Evolutionary conservation across 1,284 basidiomycete genomes (phyloP), one percentile per base, ranked within the genome.

Genomic region (Marasmius tenuissimus): DNA sequence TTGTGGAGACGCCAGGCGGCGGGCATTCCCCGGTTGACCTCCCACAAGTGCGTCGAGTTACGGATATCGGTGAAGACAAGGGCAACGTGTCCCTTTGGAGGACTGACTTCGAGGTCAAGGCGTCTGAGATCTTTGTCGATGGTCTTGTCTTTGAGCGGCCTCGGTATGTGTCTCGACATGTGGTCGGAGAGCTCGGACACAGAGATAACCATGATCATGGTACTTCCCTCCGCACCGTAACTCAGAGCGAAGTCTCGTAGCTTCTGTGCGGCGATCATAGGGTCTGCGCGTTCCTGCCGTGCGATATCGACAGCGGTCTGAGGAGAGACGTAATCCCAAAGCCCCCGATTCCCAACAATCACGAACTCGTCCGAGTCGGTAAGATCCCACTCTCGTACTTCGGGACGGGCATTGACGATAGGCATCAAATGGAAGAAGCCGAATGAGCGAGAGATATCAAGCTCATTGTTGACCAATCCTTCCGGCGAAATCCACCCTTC

Each of bases 11-110:
- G 87, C 85, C 98, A 97, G 1, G 97, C 96, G 0, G 93, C 91
- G 50, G 92, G 89, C 97, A 99, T 99, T 4, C 96, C 96, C 0
- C 91, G 87, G 71, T 99, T 99, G 54, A 90, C 91, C 72, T 99
- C 97, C 97, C 97, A 99, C 2, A 99, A 80, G 63, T 93, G 90
- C 0, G 97, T 99, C 64, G 97, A 99, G 70, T 98, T 98, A 58
- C 93, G 89, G 69, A 99, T 98, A 78, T 99, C 97, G 18, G 97
- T 99, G 76, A 99, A 99, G 22, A 97, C 97, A 57, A 99, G 85
- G 16, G 96, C 93, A 45, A 99, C 81, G 70, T 94, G 91, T 0
- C 97, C 97, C 4, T 81, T 86, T 0, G 97, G 97, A 0, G 97
- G 88, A 2, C 91, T 82, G 56, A 98, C 91, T 71, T 98, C 96